Conservation (phyloP, 352 stramenopile species). For the Pythium oligandrum region DNA sequence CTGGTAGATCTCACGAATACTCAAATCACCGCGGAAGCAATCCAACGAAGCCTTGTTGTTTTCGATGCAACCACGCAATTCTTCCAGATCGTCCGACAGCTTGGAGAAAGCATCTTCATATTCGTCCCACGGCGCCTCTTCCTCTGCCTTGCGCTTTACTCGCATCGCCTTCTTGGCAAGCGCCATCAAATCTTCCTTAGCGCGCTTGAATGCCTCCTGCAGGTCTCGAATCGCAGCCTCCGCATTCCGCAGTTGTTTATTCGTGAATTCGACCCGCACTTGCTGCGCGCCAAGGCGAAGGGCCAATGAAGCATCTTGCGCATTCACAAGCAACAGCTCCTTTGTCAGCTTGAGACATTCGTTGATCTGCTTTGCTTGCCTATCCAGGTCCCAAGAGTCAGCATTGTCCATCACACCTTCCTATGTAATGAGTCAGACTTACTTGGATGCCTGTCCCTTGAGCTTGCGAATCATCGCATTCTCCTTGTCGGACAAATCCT, state of each 20-base stretch:
- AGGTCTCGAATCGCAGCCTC: constrained; percentile 47
- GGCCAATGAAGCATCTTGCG: constrained; percentile 44
- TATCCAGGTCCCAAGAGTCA: too few species aligned
- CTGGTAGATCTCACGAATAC: constrained; percentile 70
- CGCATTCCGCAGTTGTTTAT: constrained; percentile 50
- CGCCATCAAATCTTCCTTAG: constrained; percentile 63
- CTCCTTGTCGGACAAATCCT: constrained; percentile 77
- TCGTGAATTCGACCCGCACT: constrained; percentile 61
- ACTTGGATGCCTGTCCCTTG: constrained; percentile 54
- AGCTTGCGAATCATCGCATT: constrained; percentile 73
- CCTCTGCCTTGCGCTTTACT: constrained; percentile 58
- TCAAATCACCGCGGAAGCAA: constrained; percentile 76
- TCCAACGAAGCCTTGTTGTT: constrained; percentile 81
- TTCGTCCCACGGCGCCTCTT: constrained; percentile 57
- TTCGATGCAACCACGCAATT: constrained; percentile 71
- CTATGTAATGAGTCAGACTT: too few species aligned
- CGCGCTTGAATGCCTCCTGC: constrained; percentile 48
- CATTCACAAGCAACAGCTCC: constrained; percentile 41
- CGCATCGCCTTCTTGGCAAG: constrained; percentile 62
- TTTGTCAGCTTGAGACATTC: constrained; percentile 49
- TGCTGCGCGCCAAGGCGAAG: constrained; percentile 58
- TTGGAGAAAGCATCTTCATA: constrained; percentile 57
- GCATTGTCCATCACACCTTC: too few species aligned
- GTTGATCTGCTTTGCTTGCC: constrained; percentile 67
- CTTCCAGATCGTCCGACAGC: constrained; percentile 73